These are phyloP conservation scores for Rhododendron simsii DNA, from an alignment of 148 eudicot species.

Conservation along the genomic window DNA sequence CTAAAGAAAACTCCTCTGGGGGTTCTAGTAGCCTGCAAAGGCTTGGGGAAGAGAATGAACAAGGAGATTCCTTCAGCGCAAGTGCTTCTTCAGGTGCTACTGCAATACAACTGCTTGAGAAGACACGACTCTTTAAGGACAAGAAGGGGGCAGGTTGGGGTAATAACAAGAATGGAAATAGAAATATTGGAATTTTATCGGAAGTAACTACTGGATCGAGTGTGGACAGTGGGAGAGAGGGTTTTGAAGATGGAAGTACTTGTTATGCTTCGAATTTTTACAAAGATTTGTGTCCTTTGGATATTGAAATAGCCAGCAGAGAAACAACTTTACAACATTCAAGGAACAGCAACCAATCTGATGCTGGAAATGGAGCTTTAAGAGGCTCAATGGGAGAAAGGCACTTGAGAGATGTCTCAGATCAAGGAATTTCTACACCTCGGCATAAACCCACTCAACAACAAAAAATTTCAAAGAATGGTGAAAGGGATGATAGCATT, in stretches of 20 bases:
- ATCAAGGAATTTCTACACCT: background rate
- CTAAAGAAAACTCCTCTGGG: slow-evolving; percentile 5
- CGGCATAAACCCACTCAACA: background rate
- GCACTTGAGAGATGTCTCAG: background rate
- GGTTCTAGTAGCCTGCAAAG: background rate
- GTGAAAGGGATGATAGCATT: background rate
- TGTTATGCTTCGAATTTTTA: background rate
- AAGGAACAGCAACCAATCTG: background rate
- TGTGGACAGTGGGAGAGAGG: background rate
- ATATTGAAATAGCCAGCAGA: slow-evolving; percentile 8
- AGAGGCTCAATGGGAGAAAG: background rate
- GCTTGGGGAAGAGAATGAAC: slow-evolving; percentile 7
- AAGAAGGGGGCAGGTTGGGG: background rate
- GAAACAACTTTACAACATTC: background rate
- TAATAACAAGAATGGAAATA: background rate
- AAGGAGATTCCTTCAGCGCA: background rate
- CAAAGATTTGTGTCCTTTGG: background rate
- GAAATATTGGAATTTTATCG: background rate
- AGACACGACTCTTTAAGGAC: slow-evolving; percentile 4
- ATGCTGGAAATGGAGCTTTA: slow-evolving; percentile 5
- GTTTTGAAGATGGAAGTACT: slow-evolving; percentile 9
- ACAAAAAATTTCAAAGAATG: background rate
- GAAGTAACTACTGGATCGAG: background rate
- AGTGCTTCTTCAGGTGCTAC: slow-evolving; percentile 5
- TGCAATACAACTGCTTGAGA: slow-evolving; percentile 8